phyloP scores from a whole-genome alignment of 2,329 filamentous ascomycete genomes.

The Penicillium sclerotigenum region DNA sequence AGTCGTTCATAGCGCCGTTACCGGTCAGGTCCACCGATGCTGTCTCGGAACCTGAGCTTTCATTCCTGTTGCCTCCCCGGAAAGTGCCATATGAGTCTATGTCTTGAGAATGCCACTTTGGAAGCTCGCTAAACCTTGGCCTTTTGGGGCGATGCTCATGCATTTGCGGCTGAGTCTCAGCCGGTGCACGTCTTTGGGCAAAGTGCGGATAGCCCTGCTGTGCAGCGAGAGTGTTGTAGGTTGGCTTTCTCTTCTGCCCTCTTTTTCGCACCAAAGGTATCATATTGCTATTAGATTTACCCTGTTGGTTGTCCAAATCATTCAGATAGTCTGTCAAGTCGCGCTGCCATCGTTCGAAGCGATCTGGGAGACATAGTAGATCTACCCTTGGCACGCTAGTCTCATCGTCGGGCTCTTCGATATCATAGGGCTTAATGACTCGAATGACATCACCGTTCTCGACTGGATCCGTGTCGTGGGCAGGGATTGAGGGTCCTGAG shows the following conservation, averaged over 20 bases:
- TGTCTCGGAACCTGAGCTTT: slow-evolving; percentile 22
- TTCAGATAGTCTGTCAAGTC: slow-evolving; percentile 37
- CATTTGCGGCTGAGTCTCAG: slow-evolving; percentile 12
- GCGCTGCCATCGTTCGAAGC: slow-evolving; percentile 30
- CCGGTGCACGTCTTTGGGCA: slow-evolving; percentile 5
- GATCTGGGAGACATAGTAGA: slow-evolving; percentile 21
- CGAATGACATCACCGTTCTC: slow-evolving; percentile 23
- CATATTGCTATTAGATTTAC: slow-evolving; percentile 14
- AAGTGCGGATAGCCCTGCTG: slow-evolving; percentile 5
- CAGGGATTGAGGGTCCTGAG: slow-evolving; percentile 13
- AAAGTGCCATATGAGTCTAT: slow-evolving; percentile 12
- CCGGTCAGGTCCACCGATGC: slow-evolving; percentile 22
- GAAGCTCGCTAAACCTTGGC: slow-evolving; percentile 22
- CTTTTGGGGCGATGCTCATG: slow-evolving; percentile 25
- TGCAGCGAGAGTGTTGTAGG: slow-evolving; percentile 11
- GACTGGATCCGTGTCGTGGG: neutral
- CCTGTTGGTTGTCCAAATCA: slow-evolving; percentile 30
- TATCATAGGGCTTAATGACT: slow-evolving; percentile 39
- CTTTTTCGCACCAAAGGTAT: slow-evolving; percentile 15
- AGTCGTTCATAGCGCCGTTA: slow-evolving; percentile 12
- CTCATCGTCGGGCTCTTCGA: slow-evolving; percentile 38
- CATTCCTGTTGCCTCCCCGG: slow-evolving; percentile 17
- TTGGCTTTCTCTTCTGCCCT: slow-evolving; percentile 38
- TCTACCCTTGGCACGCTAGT: neutral
- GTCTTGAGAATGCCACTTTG: slow-evolving; percentile 11